Base-by-base conservation (phyloP, 2,329 filamentous ascomycete species). In the Xylaria sp. region DNA sequence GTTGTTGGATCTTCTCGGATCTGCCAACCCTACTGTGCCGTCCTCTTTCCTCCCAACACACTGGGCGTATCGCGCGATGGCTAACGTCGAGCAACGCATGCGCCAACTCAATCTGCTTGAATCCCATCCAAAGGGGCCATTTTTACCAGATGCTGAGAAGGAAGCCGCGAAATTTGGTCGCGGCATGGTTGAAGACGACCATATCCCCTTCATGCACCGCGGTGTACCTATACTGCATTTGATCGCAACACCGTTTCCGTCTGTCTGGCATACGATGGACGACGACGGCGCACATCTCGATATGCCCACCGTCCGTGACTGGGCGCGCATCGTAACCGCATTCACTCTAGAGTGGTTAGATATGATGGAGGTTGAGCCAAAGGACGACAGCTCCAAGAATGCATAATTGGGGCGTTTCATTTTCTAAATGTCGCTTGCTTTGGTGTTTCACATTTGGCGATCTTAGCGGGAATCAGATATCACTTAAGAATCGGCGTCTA, bases 261-360 rank as follows among this genome's bases (percentile, higher is more conserved):
- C 73, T 0, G 90, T 93, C 1, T 95, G 92, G 92, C 92, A 95
- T 80, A 89, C 81, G 1, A 85, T 90, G 66, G 80, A 87, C 0
- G 93, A 95, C 77, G 90, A 94, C 76, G 92, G 88, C 1, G 88
- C 89, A 71, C 90, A 94, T 81, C 80, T 95, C 62, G 91, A 95
- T 78, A 83, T 89, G 73, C 82, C 87, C 18, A 92, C 91, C 0
- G 89, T 93, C 34, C 86, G 92, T 76, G 93, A 96, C 78, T 96
- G 93, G 93, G 86, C 90, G 20, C 87, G 86, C 74, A 87, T 96
- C 39, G 84, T 92, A 2, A 89, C 90, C 0, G 92, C 89, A 0
- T 96, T 96, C 81, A 86, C 88, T 54, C 87, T 91, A 3, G 92
- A 95, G 78, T 96, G 92, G 91, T 85, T 96, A 84, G 93, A 94